A percentile compares a stretch with the other conserved stretches of the same genome.
These are phyloP conservation scores for Mollisiaceae sp. DNA, from an alignment of 2,329 filamentous ascomycete genomes.

Conservation along the genomic window DNA sequence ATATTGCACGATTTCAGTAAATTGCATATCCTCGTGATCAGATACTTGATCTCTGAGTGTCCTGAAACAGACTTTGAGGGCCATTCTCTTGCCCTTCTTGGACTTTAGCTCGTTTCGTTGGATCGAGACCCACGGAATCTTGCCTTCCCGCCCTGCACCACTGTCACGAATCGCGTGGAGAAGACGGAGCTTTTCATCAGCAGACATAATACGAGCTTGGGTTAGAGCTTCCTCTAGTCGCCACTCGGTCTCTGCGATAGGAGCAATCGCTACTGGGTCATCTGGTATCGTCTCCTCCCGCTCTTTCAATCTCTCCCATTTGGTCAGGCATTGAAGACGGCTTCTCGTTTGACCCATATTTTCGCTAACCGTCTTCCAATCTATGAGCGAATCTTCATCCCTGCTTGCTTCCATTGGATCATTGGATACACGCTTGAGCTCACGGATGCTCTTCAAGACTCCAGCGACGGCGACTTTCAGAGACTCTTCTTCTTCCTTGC, in stretches of 20 bases:
- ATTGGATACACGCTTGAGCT: slow-evolving; percentile 39
- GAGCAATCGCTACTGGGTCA: slow-evolving; percentile 23
- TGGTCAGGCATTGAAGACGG: slow-evolving; percentile 69
- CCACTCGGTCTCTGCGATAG: slow-evolving; percentile 46
- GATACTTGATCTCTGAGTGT: slow-evolving; percentile 37
- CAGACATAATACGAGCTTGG: slow-evolving; percentile 49
- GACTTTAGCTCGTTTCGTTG: slow-evolving; percentile 48
- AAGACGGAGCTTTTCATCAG: slow-evolving; percentile 52
- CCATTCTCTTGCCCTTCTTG: slow-evolving; percentile 42
- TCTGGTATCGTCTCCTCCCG: slow-evolving; percentile 37
- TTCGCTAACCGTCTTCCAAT: slow-evolving; percentile 69
- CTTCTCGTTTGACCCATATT: slow-evolving; percentile 66
- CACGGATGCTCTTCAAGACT: slow-evolving; percentile 55
- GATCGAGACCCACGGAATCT: slow-evolving; percentile 56
- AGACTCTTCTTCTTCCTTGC: slow-evolving; percentile 58
- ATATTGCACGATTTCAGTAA: slow-evolving; percentile 37
- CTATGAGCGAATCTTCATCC: slow-evolving; percentile 58
- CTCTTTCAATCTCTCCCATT: slow-evolving; percentile 58
- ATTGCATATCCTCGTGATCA: slow-evolving; percentile 37
- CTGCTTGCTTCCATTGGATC: slow-evolving; percentile 45
- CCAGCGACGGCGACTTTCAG: slow-evolving; percentile 54
- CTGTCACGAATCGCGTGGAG: slow-evolving; percentile 51
- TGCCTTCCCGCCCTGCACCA: slow-evolving; percentile 48
- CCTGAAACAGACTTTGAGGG: slow-evolving; percentile 38
- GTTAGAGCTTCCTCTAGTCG: slow-evolving; percentile 50